Base-by-base conservation (phyloP, 2,329 filamentous ascomycete genomes). In the Stemphylium beticola region DNA sequence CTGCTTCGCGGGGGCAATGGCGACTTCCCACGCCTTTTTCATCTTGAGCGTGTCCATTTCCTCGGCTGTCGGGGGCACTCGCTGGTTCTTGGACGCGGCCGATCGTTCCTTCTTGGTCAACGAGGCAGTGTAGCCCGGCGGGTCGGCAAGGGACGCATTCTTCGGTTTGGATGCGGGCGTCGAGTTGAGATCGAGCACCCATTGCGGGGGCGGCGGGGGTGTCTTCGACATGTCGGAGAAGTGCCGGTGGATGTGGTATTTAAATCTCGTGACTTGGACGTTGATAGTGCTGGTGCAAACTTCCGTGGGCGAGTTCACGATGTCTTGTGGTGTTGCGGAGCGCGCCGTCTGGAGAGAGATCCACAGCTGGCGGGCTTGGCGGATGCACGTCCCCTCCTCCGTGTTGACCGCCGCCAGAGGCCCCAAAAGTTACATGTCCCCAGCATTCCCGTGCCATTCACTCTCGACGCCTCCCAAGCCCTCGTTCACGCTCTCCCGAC, bases 21-120 rank as follows among this genome's bases (percentile, higher is more conserved):
- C 93, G 39, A 99, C 85, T 77, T 99, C 95, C 95, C 95, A 99
- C 0, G 95, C 95, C 77, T 99, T 99, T 79, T 99, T 99, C 68
- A 99, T 81, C 82, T 98, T 98, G 60, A 99, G 82, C 18, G 89
- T 92, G 75, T 98, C 93, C 83, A 93, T 97, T 78, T 98, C 93
- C 68, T 90, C 90, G 63, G 88, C 77, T 1, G 89, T 88, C 29
- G 89, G 89, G 56, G 88, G 81, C 68, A 89, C 86, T 65, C 89
- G 86, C 75, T 82, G 62, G 57, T 75, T 71, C 57, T 75, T 74
- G 38, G 70, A 69, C 12, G 73, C 67, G 43, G 67, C 61, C 6
- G 69, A 73, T 49, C 61, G 72, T 62, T 74, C 76, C 61, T 71
- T 78, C 66, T 65, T 75, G 69, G 75, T 79, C 50, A 61, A 58